Evolutionary conservation across 1,284 basidiomycete genomes (phyloP).

Genomic region (Hymenochaete sp.): DNA sequence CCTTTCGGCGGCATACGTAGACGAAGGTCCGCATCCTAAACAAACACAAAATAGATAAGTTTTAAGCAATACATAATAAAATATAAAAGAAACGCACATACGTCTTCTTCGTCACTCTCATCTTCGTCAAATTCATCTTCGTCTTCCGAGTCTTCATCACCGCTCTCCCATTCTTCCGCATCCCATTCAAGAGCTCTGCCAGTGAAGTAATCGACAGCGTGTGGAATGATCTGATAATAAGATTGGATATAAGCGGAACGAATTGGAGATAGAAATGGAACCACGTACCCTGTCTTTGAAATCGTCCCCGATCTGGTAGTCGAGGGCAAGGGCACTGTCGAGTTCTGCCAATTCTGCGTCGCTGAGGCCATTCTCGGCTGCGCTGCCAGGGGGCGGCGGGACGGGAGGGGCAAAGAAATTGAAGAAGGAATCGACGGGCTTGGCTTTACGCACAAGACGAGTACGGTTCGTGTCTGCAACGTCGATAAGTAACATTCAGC

Average conservation of each 20-base stretch:
- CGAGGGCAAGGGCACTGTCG: slow-evolving; percentile 87
- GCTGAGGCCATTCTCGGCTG: slow-evolving; percentile 60
- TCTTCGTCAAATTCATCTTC: slow-evolving; percentile 35
- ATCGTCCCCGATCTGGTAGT: slow-evolving; percentile 98
- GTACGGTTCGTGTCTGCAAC: slow-evolving; percentile 93
- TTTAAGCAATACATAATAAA: too few species aligned
- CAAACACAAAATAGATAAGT: too few species aligned
- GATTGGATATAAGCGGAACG: background rate
- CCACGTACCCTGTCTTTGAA: slow-evolving; percentile 82
- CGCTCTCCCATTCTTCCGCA: slow-evolving; percentile 55
- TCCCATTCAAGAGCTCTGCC: slow-evolving; percentile 94
- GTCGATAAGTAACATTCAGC: too few species aligned
- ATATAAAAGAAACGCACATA: slow-evolving; percentile 28
- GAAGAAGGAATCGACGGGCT: slow-evolving; percentile 90
- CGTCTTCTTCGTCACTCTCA: slow-evolving; percentile 34
- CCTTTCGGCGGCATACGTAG: too few species aligned
- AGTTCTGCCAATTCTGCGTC: slow-evolving; percentile 71
- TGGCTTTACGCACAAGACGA: slow-evolving; percentile 84
- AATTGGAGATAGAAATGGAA: background rate
- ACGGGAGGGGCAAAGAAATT: slow-evolving; percentile 92
- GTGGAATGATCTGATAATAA: slow-evolving; percentile 71
- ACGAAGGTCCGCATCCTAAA: too few species aligned
- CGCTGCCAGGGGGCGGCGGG: slow-evolving; percentile 63
- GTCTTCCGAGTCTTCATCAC: slow-evolving; percentile 48
- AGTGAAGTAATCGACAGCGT: slow-evolving; percentile 93